These are phyloP conservation scores for Euphorbia corollata DNA, from an alignment of 441 rosid genomes.

Conservation along the genomic window DNA sequence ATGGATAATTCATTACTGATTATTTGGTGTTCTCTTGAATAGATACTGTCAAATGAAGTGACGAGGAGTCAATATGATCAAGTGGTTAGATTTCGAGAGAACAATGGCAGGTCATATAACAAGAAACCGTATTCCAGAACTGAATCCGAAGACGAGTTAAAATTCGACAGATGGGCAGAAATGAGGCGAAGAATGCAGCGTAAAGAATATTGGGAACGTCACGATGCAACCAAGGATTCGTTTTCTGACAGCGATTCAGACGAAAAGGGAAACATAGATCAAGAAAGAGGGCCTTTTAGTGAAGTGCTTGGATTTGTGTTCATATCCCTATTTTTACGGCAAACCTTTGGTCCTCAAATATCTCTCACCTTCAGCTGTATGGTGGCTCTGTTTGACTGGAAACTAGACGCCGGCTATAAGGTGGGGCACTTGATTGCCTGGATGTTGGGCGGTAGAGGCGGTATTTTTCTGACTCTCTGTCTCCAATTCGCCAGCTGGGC, in stretches of 20 bases:
- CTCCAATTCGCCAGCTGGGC: conserved; percentile 75
- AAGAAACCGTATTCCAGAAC: conserved; percentile 25
- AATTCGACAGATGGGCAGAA: conserved; percentile 52
- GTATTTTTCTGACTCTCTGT: conserved; percentile 56
- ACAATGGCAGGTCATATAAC: conserved; percentile 28
- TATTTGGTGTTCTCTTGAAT: conserved; percentile 5
- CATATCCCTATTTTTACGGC: conserved; percentile 45
- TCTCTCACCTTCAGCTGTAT: conserved; percentile 60
- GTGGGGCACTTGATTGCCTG: conserved; percentile 65
- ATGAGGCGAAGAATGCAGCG: conserved; percentile 40
- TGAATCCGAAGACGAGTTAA: conserved; percentile 45
- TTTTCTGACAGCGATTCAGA: conserved; percentile 28
- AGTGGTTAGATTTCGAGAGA: conserved; percentile 39
- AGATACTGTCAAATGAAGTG: conserved; percentile 67
- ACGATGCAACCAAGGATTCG: conserved; percentile 27
- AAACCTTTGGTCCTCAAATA: conserved; percentile 42
- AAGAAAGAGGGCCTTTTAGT: conserved; percentile 46
- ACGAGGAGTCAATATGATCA: conserved; percentile 56
- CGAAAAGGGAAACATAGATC: conserved; percentile 27
- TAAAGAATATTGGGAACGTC: conserved; percentile 34
- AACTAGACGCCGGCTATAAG: conserved; percentile 73
- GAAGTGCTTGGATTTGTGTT: conserved; percentile 50
- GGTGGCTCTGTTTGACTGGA: conserved; percentile 52
- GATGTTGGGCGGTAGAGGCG: conserved; percentile 75
- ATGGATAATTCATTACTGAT: neutral